These are phyloP conservation scores for Leccinum obscurum DNA, from an alignment of 768 basidiomycete genomes.

Conservation along the genomic window DNA sequence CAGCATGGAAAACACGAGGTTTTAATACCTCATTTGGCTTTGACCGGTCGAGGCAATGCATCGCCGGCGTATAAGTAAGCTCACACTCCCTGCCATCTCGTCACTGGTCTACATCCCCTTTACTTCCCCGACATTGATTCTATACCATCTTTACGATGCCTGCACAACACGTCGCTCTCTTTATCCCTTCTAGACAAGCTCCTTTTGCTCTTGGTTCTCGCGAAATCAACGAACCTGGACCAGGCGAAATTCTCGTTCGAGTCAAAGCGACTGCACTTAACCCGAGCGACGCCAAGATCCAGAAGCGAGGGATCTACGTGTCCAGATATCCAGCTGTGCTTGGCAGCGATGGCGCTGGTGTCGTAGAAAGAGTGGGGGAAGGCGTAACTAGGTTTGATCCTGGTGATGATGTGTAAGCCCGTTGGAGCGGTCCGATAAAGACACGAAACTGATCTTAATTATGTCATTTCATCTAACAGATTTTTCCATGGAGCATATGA, in stretches of 20 bases:
- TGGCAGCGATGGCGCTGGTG: conserved; percentile 53
- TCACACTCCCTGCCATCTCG: conserved; percentile 18
- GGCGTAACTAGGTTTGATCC: conserved; percentile 49
- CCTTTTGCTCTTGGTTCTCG: conserved; percentile 35
- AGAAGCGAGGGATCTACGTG: conserved; percentile 39
- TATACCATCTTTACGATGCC: conserved; percentile 23
- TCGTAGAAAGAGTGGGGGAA: conserved; percentile 51
- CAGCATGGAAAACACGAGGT: conserved; percentile 37
- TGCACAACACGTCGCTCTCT: conserved; percentile 29
- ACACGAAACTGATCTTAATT: conserved; percentile 27
- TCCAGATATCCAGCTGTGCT: conserved; percentile 46
- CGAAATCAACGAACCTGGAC: conserved; percentile 43
- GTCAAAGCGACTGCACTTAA: conserved; percentile 50
- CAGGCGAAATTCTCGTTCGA: conserved; percentile 49
- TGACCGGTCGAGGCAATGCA: conserved; percentile 31
- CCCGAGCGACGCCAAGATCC: conserved; percentile 55
- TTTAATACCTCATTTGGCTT: conserved; percentile 30
- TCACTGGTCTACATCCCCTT: conserved; percentile 16
- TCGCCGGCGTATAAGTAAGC: conserved; percentile 32
- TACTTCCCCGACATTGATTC: conserved; percentile 13
- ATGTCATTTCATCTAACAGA: conserved; percentile 26
- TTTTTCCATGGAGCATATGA: conserved; percentile 42
- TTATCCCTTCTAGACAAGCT: conserved; percentile 35
- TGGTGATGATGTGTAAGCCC: conserved; percentile 53
- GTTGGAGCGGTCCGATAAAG: conserved; percentile 7